Evolutionary conservation across 2,329 filamentous ascomycete species (phyloP).

Genomic region (Lasiodiplodia sp.): DNA sequence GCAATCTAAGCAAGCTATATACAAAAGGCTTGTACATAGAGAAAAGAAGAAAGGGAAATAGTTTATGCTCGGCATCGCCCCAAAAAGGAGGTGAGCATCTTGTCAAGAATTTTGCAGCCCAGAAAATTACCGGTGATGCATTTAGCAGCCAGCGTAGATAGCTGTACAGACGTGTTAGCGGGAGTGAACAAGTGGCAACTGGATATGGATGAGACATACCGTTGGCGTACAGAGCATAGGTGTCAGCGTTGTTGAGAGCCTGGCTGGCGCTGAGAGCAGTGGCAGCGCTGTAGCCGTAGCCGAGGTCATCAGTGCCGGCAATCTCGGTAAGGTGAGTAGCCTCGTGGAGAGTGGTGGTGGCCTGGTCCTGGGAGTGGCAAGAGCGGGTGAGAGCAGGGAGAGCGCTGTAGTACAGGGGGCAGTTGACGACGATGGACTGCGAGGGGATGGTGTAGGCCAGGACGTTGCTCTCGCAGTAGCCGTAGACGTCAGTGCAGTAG

Average conservation of each 20-base stretch:
- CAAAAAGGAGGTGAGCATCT: not conserved
- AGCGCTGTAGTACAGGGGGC: conserved; percentile 64
- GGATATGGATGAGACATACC: conserved; percentile 32
- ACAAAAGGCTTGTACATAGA: conserved; percentile 12
- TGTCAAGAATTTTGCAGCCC: not conserved
- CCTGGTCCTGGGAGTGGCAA: conserved; percentile 72
- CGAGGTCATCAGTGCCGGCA: conserved; percentile 66
- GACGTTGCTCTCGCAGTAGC: conserved; percentile 59
- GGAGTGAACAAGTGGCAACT: too few relatives aligned
- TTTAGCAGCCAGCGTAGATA: conserved; percentile 10
- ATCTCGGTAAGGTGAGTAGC: conserved; percentile 66
- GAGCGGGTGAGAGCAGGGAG: conserved; percentile 57
- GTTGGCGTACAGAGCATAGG: conserved; percentile 63
- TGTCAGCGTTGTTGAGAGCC: conserved; percentile 62
- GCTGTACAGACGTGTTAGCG: not conserved
- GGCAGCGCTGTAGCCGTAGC: conserved; percentile 58
- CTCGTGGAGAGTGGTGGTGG: conserved; percentile 71
- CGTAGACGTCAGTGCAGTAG: conserved; percentile 65
- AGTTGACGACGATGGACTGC: conserved; percentile 66
- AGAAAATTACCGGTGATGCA: not conserved
- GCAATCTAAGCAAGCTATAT: conserved; percentile 21
- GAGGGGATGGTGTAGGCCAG: conserved; percentile 69
- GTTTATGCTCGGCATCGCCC: not conserved
- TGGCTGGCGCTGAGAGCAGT: conserved; percentile 2
- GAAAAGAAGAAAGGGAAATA: not conserved